Evolutionary conservation across 495 filamentous ascomycete genomes (phyloP), one percentile per base, ranked within the genome.

Genomic region (Durotheca rogersii): DNA sequence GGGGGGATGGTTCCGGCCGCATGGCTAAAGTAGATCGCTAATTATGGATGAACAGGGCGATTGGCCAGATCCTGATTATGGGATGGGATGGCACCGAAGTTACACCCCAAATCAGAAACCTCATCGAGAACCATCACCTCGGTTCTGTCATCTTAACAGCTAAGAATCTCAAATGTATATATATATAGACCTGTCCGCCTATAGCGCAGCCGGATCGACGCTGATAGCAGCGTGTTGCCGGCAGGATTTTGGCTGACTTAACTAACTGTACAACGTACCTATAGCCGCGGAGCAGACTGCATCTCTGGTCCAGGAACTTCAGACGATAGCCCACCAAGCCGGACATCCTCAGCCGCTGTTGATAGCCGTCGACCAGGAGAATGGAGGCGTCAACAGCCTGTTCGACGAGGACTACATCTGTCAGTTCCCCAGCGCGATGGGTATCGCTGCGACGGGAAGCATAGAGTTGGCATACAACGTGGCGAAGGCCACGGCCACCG

Each of bases 41-140:
- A 66, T 56, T 45, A 27, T 25, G 48, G 51, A 62, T 68, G 57
- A 66, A 53, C 67, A 80, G 75, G 73, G 75, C 79, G 43, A 87
- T 91, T 77, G 90, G 90, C 45, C 89, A 95, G 77, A 82, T 94
- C 69, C 84, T 95, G 71, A 92, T 94, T 79, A 92, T 94, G 88
- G 90, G 89, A 66, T 95, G 90, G 74, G 89, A 95, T 77, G 89
- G 89, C 47, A 91, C 89, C 35, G 80, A 87, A 58, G 85, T 94
- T 47, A 93, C 86, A 18, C 85, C 86, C 37, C 87, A 90, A 69
- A 93, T 95, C 58, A 83, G 83, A 58, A 81, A 81, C 29, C 80
- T 95, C 51, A 94, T 95, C 58, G 82, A 89, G 63, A 78, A 92
- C 51, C 87, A 94, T 58, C 85, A 95, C 58, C 62, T 95, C 7